Evolutionary conservation across 176 grass and related monocot species (phyloP).

Genomic region (Avena eriantha): DNA sequence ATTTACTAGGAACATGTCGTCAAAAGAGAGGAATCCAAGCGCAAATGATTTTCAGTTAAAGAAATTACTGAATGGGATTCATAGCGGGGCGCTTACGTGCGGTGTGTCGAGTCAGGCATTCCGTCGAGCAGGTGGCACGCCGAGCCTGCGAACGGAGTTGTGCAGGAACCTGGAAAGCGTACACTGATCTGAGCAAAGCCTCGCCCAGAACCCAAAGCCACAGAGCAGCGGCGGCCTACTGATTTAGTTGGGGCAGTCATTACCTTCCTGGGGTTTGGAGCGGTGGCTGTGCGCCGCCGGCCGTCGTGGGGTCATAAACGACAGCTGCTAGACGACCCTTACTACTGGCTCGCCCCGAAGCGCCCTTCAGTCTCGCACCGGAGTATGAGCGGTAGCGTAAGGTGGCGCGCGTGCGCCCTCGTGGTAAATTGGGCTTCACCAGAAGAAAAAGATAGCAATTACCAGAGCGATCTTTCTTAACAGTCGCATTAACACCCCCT

Average conservation of each 20-base stretch:
- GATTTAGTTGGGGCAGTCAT: background rate
- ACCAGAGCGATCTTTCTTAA: too few species aligned
- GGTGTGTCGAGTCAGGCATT: background rate
- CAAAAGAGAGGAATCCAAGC: background rate
- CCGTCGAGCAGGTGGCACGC: conserved; percentile 28
- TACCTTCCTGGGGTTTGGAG: conserved; percentile 1
- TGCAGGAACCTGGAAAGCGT: background rate
- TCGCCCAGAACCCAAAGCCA: background rate
- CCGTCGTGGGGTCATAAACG: background rate
- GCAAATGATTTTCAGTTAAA: background rate
- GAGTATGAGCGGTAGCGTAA: too few species aligned
- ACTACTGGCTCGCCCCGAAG: too few species aligned
- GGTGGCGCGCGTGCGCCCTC: too few species aligned
- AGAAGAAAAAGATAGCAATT: too few species aligned
- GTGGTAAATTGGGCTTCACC: too few species aligned
- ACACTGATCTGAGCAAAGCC: background rate
- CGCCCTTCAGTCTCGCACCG: too few species aligned
- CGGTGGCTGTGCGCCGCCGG: background rate
- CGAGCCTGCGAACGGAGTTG: background rate
- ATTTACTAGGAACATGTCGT: background rate
- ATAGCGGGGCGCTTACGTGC: background rate
- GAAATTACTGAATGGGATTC: background rate
- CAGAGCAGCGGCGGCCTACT: background rate
- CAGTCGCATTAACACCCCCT: too few species aligned
- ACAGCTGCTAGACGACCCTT: too few species aligned